A percentile compares a stretch with the other conserved stretches of the same genome.
phyloP scores from a whole-genome alignment of 2,329 filamentous ascomycete genomes.

The Trichoderma sp. region DNA sequence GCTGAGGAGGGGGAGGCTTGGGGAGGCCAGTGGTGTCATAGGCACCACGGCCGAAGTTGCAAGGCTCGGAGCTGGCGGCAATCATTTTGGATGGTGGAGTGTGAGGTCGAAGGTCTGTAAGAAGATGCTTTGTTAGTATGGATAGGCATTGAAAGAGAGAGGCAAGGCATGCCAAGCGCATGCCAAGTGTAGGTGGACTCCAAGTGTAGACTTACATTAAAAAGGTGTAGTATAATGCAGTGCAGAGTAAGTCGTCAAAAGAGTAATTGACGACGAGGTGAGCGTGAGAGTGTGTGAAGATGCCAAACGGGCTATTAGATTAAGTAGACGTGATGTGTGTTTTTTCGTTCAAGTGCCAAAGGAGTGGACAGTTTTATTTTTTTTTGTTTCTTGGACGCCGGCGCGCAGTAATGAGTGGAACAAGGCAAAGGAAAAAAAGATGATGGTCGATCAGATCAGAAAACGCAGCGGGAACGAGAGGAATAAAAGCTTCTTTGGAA shows the following conservation, averaged over 20 bases:
- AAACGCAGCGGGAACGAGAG: not conserved
- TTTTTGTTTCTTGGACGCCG: conserved; percentile 2
- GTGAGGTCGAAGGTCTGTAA: not conserved
- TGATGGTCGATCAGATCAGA: not conserved
- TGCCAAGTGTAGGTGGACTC: no score
- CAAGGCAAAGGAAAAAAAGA: not conserved
- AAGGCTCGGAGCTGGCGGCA: conserved; percentile 32
- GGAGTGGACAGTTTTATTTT: no score
- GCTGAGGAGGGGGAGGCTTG: conserved; percentile 46
- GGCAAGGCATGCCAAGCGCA: not conserved
- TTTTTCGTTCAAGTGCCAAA: conserved; percentile 14
- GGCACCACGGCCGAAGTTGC: conserved; percentile 50
- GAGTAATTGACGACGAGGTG: not conserved
- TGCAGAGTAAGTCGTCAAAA: not conserved
- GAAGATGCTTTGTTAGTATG: not conserved
- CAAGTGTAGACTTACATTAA: conserved; percentile 12
- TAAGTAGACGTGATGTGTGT: not conserved
- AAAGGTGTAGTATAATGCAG: not conserved
- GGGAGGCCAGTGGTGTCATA: conserved; percentile 51
- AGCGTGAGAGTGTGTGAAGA: conserved; percentile 1
- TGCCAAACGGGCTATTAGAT: conserved; percentile 1
- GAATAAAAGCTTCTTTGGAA: conserved; percentile 8
- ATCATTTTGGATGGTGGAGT: conserved; percentile 35
- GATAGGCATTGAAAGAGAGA: not conserved
- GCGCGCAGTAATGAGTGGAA: conserved; percentile 14